Evolutionary conservation across 257 asterid genomes (phyloP).

Genomic region (Mentha longifolia): DNA sequence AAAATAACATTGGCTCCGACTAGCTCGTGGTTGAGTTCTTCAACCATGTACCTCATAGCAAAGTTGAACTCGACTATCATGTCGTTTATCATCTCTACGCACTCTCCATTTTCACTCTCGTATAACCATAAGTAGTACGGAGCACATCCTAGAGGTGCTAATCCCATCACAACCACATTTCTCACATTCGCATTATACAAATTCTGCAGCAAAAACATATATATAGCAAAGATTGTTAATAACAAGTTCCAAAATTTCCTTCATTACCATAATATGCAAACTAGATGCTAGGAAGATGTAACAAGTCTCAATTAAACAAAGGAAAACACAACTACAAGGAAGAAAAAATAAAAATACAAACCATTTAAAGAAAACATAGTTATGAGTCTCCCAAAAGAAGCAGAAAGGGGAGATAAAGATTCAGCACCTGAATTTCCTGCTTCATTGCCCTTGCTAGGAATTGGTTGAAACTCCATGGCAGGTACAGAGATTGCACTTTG

Average conservation of each 20-base stretch:
- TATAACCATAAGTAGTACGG: conserved; percentile 80
- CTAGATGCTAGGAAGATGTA: neutral
- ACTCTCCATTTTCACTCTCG: conserved; percentile 57
- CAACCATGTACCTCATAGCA: conserved; percentile 74
- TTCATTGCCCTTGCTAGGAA: conserved; percentile 68
- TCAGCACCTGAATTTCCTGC: conserved; percentile 75
- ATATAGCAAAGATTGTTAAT: conserved; percentile 8
- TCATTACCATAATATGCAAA: neutral
- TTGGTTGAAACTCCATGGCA: conserved; percentile 89
- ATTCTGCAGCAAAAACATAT: conserved; percentile 60
- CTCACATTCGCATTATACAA: conserved; percentile 78
- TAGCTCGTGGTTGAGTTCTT: conserved; percentile 68
- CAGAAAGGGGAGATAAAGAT: conserved; percentile 4
- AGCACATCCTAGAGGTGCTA: conserved; percentile 94
- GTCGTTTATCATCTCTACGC: conserved; percentile 65
- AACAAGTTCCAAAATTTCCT: conserved; percentile 1
- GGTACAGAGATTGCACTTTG: conserved; percentile 67
- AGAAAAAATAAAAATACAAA: neutral
- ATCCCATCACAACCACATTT: conserved; percentile 86
- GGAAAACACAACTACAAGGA: neutral
- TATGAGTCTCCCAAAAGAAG: neutral
- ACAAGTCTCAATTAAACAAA: neutral
- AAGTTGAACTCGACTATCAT: conserved; percentile 83
- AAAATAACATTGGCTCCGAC: conserved; percentile 64
- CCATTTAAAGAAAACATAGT: neutral